phyloP scores from a whole-genome alignment of 768 basidiomycete genomes.

The Holtermannia corniformis region DNA sequence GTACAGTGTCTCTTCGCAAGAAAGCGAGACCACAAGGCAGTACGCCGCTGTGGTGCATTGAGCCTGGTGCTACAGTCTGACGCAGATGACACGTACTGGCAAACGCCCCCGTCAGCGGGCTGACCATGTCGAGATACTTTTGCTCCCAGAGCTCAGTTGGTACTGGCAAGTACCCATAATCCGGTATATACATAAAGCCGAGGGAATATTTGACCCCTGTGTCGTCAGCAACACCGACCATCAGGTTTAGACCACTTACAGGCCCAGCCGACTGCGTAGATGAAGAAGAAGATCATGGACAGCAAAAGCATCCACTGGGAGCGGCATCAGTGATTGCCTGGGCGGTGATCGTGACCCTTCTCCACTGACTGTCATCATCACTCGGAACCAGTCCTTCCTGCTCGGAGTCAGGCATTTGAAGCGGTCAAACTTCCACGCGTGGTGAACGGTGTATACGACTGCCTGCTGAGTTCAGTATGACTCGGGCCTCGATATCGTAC shows the following conservation, averaged over 20 bases:
- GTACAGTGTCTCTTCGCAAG: conserved; percentile 26
- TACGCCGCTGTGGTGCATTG: conserved; percentile 8
- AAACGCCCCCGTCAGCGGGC: conserved; percentile 16
- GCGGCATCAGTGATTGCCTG: not conserved
- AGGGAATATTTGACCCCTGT: conserved; percentile 18
- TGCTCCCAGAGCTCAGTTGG: conserved; percentile 14
- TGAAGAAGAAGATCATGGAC: conserved; percentile 8
- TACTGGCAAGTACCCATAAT: conserved; percentile 11
- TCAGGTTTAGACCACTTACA: conserved; percentile 8
- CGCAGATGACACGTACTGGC: conserved; percentile 6
- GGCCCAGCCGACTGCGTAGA: conserved; percentile 17
- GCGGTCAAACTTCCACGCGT: conserved; percentile 22
- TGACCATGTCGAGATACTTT: conserved; percentile 7
- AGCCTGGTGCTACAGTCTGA: not conserved
- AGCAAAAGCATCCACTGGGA: conserved; percentile 24
- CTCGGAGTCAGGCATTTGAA: conserved; percentile 22
- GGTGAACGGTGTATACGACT: conserved; percentile 11
- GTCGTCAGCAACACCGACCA: not conserved
- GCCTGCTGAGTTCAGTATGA: conserved; percentile 1
- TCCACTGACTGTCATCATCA: conserved; percentile 17
- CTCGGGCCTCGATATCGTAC: not conserved
- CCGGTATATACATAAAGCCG: conserved; percentile 16
- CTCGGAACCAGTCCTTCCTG: conserved; percentile 27
- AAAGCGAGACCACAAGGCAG: conserved; percentile 19
- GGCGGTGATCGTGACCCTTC: too few relatives aligned